phyloP scores from a whole-genome alignment of 2,329 filamentous ascomycete species.

The Colletotrichum orbiculare region DNA sequence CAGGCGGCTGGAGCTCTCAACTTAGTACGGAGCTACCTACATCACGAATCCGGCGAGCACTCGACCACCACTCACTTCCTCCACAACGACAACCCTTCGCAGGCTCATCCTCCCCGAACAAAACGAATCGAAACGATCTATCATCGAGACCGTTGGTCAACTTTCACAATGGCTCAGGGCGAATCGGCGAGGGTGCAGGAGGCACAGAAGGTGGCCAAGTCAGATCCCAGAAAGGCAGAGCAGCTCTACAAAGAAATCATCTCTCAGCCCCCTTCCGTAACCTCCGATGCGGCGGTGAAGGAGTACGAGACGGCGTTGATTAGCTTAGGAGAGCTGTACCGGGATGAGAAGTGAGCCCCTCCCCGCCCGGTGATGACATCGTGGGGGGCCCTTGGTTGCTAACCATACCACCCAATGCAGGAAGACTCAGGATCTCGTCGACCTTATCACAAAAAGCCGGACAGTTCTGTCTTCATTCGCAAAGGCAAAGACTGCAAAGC shows the following conservation, averaged over 20 bases:
- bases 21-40: slow-evolving; percentile 28
- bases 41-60: slow-evolving; percentile 35
- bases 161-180: slow-evolving; percentile 63
- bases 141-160: slow-evolving; percentile 7
- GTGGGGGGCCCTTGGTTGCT: slow-evolving; percentile 23
- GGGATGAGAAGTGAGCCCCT: slow-evolving; percentile 79
- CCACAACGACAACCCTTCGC: slow-evolving; percentile 25
- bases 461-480: slow-evolving; percentile 95
- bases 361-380: slow-evolving; percentile 42
- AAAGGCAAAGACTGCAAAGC: slow-evolving; percentile 98
- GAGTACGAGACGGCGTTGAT: slow-evolving; percentile 93
- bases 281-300: slow-evolving; percentile 83
- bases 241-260: slow-evolving; percentile 90
- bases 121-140: slow-evolving; percentile 1
- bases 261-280: slow-evolving; percentile 83
- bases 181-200: slow-evolving; percentile 80
- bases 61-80: slow-evolving; percentile 1
- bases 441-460: slow-evolving; percentile 89
- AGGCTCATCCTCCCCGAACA: neutral
- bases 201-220: slow-evolving; percentile 85
- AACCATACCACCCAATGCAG: slow-evolving; percentile 52
- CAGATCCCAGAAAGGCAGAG: slow-evolving; percentile 86
- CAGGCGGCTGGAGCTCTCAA: slow-evolving; percentile 36
- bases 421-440: slow-evolving; percentile 85
- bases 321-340: slow-evolving; percentile 90